phyloP scores from a whole-genome alignment of 805 yeast species.

The Hanseniaspora vineae region DNA sequence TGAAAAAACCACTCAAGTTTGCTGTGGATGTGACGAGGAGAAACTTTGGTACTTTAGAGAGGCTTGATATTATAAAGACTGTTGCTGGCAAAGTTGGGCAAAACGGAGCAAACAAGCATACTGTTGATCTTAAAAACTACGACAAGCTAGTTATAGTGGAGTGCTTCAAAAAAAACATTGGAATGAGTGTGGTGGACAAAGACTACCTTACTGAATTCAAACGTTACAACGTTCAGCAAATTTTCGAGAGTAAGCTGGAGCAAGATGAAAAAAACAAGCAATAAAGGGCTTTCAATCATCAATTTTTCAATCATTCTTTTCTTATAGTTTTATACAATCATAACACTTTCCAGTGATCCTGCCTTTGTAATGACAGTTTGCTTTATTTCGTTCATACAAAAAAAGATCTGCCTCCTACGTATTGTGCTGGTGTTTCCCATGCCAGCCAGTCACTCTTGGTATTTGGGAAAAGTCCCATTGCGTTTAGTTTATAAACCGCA shows the following conservation, averaged over 20 bases:
- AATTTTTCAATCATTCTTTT: too few relatives aligned
- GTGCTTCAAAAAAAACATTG: slow-evolving; percentile 79
- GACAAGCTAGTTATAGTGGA: slow-evolving; percentile 75
- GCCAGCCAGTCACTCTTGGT: slow-evolving; percentile 83
- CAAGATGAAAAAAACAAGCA: not conserved
- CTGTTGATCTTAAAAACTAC: slow-evolving; percentile 66
- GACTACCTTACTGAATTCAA: slow-evolving; percentile 39
- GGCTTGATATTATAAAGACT: slow-evolving; percentile 58
- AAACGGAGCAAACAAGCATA: slow-evolving; percentile 44
- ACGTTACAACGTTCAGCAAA: slow-evolving; percentile 72
- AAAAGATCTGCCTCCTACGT: slow-evolving; percentile 13
- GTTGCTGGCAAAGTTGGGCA: slow-evolving; percentile 64
- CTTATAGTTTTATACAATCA: too few relatives aligned
- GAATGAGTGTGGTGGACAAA: slow-evolving; percentile 68
- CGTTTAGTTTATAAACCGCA: slow-evolving; percentile 74
- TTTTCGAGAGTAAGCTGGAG: slow-evolving; percentile 35
- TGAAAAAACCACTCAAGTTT: slow-evolving; percentile 33
- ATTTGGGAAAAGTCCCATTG: slow-evolving; percentile 86
- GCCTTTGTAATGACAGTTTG: too few relatives aligned
- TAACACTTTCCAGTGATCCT: too few relatives aligned
- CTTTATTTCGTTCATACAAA: slow-evolving; percentile 10
- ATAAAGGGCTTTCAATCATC: too few relatives aligned
- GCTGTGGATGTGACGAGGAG: slow-evolving; percentile 75
- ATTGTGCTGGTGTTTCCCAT: slow-evolving; percentile 45
- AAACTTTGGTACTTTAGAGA: slow-evolving; percentile 59